A percentile compares a stretch with the other conserved stretches of the same genome.
These are phyloP conservation scores for Colletotrichum navitas DNA, from an alignment of 2,329 filamentous ascomycete species.

Conservation along the genomic window DNA sequence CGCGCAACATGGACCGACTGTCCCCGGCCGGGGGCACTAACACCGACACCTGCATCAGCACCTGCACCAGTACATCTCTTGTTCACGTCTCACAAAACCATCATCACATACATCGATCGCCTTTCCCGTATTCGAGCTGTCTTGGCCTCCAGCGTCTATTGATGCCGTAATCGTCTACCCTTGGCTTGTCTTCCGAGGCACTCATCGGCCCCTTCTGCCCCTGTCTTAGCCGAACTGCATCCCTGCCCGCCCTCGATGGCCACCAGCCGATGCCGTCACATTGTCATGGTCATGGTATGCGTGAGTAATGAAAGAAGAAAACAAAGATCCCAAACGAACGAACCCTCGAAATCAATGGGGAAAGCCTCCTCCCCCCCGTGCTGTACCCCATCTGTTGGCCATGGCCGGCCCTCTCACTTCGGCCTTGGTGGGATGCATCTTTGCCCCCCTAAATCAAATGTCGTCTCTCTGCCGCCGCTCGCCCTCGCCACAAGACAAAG, in stretches of 20 bases:
- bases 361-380: conserved; percentile 1
- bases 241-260: background rate
- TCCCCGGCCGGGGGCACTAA: too few species aligned
- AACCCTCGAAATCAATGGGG: conserved; percentile 1
- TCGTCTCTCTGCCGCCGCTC: conserved; percentile 15
- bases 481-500: background rate
- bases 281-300: conserved; percentile 29
- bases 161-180: conserved; percentile 23
- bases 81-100: background rate
- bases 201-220: conserved; percentile 9
- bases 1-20: background rate
- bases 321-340: conserved; percentile 1
- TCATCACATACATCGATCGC: background rate
- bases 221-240: conserved; percentile 13
- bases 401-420: background rate
- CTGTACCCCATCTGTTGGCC: conserved; percentile 26
- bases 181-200: background rate
- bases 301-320: background rate
- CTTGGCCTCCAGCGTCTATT: conserved; percentile 26
- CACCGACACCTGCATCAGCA: too few species aligned
- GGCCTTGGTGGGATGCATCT: conserved; percentile 24
- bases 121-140: background rate
- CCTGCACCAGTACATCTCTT: background rate
- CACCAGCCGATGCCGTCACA: conserved; percentile 16
- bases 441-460: background rate